Evolutionary conservation across 225 moss, liverwort and hornwort species (phyloP), one percentile per base, ranked within the genome.

Genomic region (Asterella californica): DNA sequence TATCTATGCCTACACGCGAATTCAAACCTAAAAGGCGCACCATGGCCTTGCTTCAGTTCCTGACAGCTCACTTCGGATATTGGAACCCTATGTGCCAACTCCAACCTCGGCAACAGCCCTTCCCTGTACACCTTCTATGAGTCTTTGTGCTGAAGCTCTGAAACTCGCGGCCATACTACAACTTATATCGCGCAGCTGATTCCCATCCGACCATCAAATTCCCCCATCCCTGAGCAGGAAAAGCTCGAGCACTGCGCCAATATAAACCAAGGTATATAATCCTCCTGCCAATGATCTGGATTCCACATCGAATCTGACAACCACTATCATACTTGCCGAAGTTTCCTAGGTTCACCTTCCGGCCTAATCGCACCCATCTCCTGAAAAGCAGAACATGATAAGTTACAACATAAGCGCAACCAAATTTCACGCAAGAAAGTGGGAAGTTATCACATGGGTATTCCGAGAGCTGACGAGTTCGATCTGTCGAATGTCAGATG

Each of bases 11-110:
- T 84, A 85, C 81, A 83, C 94, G 91, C 75, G 88, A 86, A 80
- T 92, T 91, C 76, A 95, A 94, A 83, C 99, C 93, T 81, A 95
- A 92, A 81, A 99, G 91, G 78, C 99, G 99, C 88, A 91, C 93
- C 99, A 99, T 90, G 82, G 95, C 90, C 88, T 80, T 87, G 37
- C 78, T 61, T 77, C 78, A 61, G 76, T 81, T 81, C 79, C 79
- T 79, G 74, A 77, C 78, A 66, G 75, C 81, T 83, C 32, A 19
- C 63, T 34, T 46, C 42, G 30, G 38, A 45, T 67, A 4, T 73
- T 29, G 19, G 59, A 25, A 80, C 77, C 78, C 75, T 75, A 64
- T 61, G 70, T 72, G 60, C 83, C 83, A 27, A 79, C 79, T 76
- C 72, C 79, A 50, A 77, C 80, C 55, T 71, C 82, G 46, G 32